Base-by-base conservation (phyloP, 2,329 filamentous ascomycete species). In the Colletotrichum sp. region DNA sequence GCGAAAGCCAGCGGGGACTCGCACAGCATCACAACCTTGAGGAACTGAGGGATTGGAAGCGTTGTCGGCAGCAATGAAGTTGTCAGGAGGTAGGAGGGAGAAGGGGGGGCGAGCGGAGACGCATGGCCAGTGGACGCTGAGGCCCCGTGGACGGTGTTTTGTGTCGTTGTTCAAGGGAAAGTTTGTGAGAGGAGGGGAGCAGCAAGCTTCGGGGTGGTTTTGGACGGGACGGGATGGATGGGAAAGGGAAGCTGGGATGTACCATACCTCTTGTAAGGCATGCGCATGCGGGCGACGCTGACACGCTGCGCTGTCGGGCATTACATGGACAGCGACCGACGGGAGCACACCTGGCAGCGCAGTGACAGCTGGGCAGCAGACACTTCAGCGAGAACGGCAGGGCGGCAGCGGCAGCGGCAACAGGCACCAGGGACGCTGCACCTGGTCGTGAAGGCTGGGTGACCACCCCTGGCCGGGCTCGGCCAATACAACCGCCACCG, bases 61-160 rank as follows among this genome's bases (percentile, higher is more conserved):
- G 44, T 52, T 13, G 57, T 62, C 26, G 68, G 44, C n/a, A 34
- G 34, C 55, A 60, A 34, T 34, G 68, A 63, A 18, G 68, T 70
- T 70, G 39, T 26, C 15, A 52, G 18, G 36, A 32, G 52, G 28
- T 52, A n/a, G 28, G 36, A 26, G 36, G 32, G 68, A 36, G 65
- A 16, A 62, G 57, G 71, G 72, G 65, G 65, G 30, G 24, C 74
- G 74, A 65, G 74, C 70, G 74, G 71, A 60, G 62, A 65, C 62
- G 74, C 74, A 76, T 76, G 64, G 65, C 49, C 64, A 59, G 44
- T 32, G 26, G 62, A 69, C 74, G 74, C 74, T 76, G 70, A 76
- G 71, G 70, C 74, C 74, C 74, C 59, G 52, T 74, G 57, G 59
- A 59, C 59, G 55, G 74, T 66, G 74, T 76, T 76, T 76, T 65